Conservation (phyloP, 768 basidiomycete species). For the Hortiboletus campestris region DNA sequence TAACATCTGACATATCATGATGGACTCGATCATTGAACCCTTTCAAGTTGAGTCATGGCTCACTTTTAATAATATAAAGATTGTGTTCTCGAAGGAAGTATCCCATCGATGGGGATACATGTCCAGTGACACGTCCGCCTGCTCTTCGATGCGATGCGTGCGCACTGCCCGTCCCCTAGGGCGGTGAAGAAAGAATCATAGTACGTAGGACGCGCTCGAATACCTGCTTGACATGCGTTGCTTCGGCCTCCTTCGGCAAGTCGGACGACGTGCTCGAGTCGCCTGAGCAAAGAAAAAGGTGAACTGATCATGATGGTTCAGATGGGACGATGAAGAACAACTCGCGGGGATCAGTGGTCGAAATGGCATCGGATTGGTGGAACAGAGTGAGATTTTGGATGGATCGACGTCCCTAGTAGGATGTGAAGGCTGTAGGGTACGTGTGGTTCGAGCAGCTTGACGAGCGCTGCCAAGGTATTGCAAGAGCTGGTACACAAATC, state of each 20-base stretch:
- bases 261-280: neutral
- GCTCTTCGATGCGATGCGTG: neutral
- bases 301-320: constrained; percentile 11
- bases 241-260: constrained; percentile 2
- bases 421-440: constrained; percentile 13
- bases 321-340: constrained; percentile 20
- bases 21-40: too few relatives aligned
- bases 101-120: neutral
- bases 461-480: constrained; percentile 4
- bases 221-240: constrained; percentile 15
- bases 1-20: too few relatives aligned
- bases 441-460: constrained; percentile 13
- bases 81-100: neutral
- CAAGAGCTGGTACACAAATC: constrained; percentile 6
- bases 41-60: too few relatives aligned
- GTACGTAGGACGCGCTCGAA: constrained; percentile 10
- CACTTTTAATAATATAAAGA: neutral
- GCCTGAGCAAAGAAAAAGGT: constrained; percentile 19
- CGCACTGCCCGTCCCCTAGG: neutral
- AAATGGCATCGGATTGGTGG: constrained; percentile 8
- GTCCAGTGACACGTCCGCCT: constrained; percentile 14
- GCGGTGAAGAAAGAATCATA: neutral
- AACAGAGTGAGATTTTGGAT: constrained; percentile 19
- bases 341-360: neutral
- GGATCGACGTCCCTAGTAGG: constrained; percentile 13